A percentile compares a stretch with the other conserved stretches of the same genome.
phyloP scores from a whole-genome alignment of 2,329 filamentous ascomycete species.

The Capronia coronata region DNA sequence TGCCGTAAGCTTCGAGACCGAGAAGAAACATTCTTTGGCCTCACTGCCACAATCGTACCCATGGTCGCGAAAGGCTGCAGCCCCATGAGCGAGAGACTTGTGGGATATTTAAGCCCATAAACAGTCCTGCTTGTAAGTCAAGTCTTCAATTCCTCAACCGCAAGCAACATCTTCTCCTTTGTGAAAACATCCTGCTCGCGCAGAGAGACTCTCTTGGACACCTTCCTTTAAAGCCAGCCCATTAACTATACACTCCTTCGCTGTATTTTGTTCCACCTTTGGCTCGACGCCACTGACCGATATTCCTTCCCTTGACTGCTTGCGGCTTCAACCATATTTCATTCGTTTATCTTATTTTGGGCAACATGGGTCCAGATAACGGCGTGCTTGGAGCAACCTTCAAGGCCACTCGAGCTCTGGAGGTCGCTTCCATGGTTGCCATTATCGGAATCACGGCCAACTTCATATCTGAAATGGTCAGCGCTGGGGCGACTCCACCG shows the following conservation, averaged over 20 bases:
- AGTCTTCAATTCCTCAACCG: conserved; percentile 5
- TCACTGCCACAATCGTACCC: neutral
- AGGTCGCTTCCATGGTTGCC: conserved; percentile 64
- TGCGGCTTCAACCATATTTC: neutral
- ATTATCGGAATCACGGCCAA: conserved; percentile 76
- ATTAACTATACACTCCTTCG: conserved; percentile 6
- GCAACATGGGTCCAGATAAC: conserved; percentile 39
- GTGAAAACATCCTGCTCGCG: neutral
- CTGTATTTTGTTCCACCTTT: neutral
- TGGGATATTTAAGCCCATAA: neutral
- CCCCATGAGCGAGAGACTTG: neutral
- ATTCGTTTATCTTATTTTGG: conserved; percentile 4
- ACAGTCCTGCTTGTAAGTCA: neutral
- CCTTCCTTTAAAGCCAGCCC: neutral
- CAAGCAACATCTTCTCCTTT: neutral
- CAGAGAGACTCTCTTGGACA: neutral
- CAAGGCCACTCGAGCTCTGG: conserved; percentile 63
- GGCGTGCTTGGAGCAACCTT: conserved; percentile 75
- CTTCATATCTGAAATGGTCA: conserved; percentile 71
- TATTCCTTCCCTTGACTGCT: neutral
- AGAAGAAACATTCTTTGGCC: conserved; percentile 6
- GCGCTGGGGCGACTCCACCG: conserved; percentile 58
- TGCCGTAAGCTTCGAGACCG: conserved; percentile 8
- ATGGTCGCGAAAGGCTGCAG: neutral
- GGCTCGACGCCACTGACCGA: conserved; percentile 8